A percentile compares a stretch with the other conserved stretches of the same genome.
Evolutionary conservation across 148 eudicot species (phyloP).

Genomic region (Chenopodium suecicum): DNA sequence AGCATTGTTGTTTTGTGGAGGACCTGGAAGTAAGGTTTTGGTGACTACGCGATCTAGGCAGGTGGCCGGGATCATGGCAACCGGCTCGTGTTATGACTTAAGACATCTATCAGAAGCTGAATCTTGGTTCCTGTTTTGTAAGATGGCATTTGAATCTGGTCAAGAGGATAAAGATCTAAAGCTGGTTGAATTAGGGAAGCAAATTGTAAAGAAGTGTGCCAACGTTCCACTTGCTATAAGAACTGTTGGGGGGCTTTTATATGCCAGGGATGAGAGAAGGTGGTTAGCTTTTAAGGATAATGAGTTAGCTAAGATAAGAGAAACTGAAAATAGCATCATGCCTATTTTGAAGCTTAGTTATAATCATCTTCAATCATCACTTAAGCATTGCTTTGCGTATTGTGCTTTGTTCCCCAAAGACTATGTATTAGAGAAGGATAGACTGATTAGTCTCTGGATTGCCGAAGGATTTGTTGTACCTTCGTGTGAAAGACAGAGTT

Average conservation of each 20-base stretch:
- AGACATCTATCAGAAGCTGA: conserved; percentile 11
- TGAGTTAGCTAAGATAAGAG: not conserved
- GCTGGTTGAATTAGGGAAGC: conserved; percentile 18
- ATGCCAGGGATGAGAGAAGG: not conserved
- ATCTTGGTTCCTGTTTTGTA: conserved; percentile 16
- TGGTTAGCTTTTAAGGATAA: conserved; percentile 16
- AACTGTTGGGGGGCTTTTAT: conserved; percentile 12
- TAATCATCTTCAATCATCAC: conserved; percentile 21
- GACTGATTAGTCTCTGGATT: conserved; percentile 40
- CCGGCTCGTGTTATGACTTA: not conserved
- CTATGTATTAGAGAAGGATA: conserved; percentile 17
- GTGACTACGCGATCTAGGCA: conserved; percentile 16
- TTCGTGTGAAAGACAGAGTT: not conserved
- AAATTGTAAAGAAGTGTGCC: conserved; percentile 20
- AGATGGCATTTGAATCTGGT: conserved; percentile 2
- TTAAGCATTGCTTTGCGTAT: conserved; percentile 47
- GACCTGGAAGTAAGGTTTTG: conserved; percentile 19
- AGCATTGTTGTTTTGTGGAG: conserved; percentile 7
- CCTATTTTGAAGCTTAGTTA: conserved; percentile 35
- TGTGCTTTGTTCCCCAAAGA: conserved; percentile 46
- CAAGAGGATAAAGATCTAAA: not conserved
- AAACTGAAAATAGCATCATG: not conserved
- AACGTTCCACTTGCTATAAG: conserved; percentile 19
- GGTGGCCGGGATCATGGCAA: conserved; percentile 16
- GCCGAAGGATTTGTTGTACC: conserved; percentile 25